phyloP scores from a whole-genome alignment of 805 yeast species.

The Saccharomycopsis vini region DNA sequence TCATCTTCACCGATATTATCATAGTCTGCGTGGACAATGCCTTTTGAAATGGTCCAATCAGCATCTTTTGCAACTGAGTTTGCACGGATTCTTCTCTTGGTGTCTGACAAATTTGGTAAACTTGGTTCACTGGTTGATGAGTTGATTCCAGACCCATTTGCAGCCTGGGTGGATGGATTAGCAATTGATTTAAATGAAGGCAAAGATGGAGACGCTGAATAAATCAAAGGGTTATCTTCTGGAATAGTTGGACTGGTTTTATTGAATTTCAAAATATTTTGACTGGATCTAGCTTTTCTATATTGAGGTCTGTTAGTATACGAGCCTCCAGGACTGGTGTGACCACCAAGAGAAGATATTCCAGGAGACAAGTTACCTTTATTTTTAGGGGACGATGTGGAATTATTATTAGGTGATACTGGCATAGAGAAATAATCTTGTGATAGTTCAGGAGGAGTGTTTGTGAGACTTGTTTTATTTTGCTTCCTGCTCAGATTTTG shows the following conservation, averaged over 20 bases:
- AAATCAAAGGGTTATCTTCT: conserved; percentile 10
- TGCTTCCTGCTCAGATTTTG: too few species aligned
- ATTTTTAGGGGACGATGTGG: too few species aligned
- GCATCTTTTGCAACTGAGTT: conserved; percentile 15
- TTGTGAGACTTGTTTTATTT: too few species aligned
- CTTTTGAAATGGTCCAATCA: neutral
- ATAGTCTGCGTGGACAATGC: neutral
- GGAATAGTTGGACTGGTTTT: conserved; percentile 10
- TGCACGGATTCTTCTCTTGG: conserved; percentile 11
- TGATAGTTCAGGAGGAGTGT: too few species aligned
- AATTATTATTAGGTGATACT: too few species aligned
- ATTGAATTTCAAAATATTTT: conserved; percentile 4
- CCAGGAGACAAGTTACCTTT: too few species aligned
- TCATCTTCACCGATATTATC: neutral
- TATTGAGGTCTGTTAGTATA: conserved; percentile 6
- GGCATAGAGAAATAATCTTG: too few species aligned
- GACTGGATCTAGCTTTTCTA: conserved; percentile 9
- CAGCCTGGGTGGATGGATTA: neutral
- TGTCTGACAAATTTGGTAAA: conserved; percentile 1
- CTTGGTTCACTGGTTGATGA: neutral
- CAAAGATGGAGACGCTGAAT: conserved; percentile 7
- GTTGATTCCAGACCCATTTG: neutral
- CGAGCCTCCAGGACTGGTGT: too few species aligned
- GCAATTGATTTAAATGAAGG: conserved; percentile 9
- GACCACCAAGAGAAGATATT: too few species aligned